A percentile compares a stretch with the other conserved stretches of the same genome.
phyloP scores from a whole-genome alignment of 805 yeast genomes.

The Yarrowia alimentaria region DNA sequence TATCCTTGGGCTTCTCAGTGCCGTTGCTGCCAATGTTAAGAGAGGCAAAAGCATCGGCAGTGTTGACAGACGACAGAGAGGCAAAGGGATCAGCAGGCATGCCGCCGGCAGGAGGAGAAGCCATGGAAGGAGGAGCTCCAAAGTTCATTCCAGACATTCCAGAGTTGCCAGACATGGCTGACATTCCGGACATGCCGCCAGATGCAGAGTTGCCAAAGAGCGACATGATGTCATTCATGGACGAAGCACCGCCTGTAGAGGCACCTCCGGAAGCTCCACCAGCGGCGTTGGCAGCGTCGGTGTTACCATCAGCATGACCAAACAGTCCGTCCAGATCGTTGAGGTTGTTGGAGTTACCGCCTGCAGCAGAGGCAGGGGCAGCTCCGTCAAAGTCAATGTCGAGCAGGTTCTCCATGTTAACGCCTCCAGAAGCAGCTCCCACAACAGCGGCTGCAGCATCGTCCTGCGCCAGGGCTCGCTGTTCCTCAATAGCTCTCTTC shows the following conservation, averaged over 20 bases:
- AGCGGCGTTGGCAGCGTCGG: slow-evolving; percentile 42
- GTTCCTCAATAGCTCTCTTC: slow-evolving; percentile 65
- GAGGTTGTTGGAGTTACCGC: slow-evolving; percentile 41
- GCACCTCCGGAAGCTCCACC: slow-evolving; percentile 37
- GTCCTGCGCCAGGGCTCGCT: slow-evolving; percentile 69
- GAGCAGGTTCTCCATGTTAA: slow-evolving; percentile 74
- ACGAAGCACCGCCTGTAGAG: slow-evolving; percentile 28
- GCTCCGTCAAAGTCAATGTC: slow-evolving; percentile 75
- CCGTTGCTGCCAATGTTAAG: slow-evolving; percentile 26
- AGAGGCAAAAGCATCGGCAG: slow-evolving; percentile 22
- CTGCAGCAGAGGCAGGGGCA: slow-evolving; percentile 30
- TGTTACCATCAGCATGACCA: slow-evolving; percentile 27
- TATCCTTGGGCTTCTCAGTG: slow-evolving; percentile 9
- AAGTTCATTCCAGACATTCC: background rate
- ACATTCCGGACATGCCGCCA: slow-evolving; percentile 5
- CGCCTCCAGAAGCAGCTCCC: slow-evolving; percentile 40
- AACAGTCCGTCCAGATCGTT: slow-evolving; percentile 77
- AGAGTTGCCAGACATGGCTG: background rate
- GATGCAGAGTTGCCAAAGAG: slow-evolving; percentile 39
- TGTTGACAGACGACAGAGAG: slow-evolving; percentile 25
- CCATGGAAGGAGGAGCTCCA: slow-evolving; percentile 12
- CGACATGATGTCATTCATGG: slow-evolving; percentile 48
- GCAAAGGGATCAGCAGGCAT: slow-evolving; percentile 27
- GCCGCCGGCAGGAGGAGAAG: too few relatives aligned
- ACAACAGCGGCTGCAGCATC: slow-evolving; percentile 49